Evolutionary conservation across 495 filamentous ascomycete species (phyloP).

Genomic region (Lichina pygmaea): DNA sequence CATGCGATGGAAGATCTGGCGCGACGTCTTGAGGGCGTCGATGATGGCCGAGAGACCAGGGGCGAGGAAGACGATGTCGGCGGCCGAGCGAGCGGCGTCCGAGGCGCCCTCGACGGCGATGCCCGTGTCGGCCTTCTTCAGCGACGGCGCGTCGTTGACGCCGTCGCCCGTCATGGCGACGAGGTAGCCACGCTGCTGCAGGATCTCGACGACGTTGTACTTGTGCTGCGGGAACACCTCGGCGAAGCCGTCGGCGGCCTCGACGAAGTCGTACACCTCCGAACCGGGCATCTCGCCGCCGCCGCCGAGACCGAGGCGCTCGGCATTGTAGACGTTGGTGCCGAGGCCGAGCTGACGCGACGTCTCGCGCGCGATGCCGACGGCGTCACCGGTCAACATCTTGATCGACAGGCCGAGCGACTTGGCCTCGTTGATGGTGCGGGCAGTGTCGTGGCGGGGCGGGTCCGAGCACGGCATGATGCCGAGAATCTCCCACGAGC

Average conservation of each 20-base stretch:
- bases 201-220: constrained; percentile 90
- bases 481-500: constrained; percentile 66
- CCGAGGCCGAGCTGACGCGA: constrained; percentile 74
- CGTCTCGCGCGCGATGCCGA: constrained; percentile 78
- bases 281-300: constrained; percentile 80
- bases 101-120: constrained; percentile 88
- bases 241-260: constrained; percentile 82
- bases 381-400: constrained; percentile 91
- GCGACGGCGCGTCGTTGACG: constrained; percentile 87
- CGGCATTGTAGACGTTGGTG: constrained; percentile 84
- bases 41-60: constrained; percentile 84
- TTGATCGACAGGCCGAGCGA: constrained; percentile 70
- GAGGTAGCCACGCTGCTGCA: constrained; percentile 86
- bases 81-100: constrained; percentile 74
- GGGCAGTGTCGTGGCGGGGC: constrained; percentile 71
- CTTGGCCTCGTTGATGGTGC: constrained; percentile 76
- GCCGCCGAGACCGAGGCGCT: constrained; percentile 57
- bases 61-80: constrained; percentile 81
- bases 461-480: constrained; percentile 88
- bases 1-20: constrained; percentile 94
- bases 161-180: constrained; percentile 97
- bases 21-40: constrained; percentile 75
- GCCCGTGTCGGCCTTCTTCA: constrained; percentile 88
- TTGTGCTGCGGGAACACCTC: constrained; percentile 97
- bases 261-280: constrained; percentile 81